These are phyloP conservation scores for Stevia rebaudiana DNA, from an alignment of 140 eudicot species.

Conservation along the genomic window DNA sequence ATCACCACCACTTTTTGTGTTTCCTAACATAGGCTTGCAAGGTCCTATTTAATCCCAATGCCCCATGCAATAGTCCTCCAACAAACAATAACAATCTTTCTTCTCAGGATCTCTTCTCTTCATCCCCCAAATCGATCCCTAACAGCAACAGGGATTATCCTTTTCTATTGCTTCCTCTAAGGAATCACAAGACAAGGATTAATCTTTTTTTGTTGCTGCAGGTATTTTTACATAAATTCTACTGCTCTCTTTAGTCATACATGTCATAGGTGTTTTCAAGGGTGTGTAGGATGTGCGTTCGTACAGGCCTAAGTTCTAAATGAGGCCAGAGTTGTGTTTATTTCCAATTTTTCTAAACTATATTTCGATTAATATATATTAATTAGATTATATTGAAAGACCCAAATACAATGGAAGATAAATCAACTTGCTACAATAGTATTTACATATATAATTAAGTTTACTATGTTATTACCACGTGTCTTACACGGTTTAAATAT, in stretches of 20 bases:
- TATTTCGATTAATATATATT: too few relatives aligned
- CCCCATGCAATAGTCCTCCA: neutral
- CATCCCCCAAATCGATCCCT: constrained; percentile 9
- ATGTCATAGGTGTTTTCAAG: neutral
- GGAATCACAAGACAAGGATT: constrained; percentile 27
- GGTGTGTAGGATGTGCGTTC: neutral
- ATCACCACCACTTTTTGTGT: constrained; percentile 20
- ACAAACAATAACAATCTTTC: constrained; percentile 11
- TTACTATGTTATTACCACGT: too few relatives aligned
- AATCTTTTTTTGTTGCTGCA: constrained; percentile 26
- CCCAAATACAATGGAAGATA: too few relatives aligned
- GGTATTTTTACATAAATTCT: neutral
- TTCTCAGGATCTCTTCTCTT: constrained; percentile 14
- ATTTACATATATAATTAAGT: too few relatives aligned
- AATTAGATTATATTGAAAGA: too few relatives aligned
- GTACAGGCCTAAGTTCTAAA: too few relatives aligned
- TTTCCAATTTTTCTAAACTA: too few relatives aligned
- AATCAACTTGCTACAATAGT: too few relatives aligned
- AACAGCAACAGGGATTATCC: constrained; percentile 26
- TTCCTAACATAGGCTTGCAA: constrained; percentile 7
- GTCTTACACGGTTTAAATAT: too few relatives aligned
- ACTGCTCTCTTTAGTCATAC: neutral
- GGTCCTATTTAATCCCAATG: neutral
- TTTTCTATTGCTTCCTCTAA: constrained; percentile 13
- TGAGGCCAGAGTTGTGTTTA: too few relatives aligned